Conservation (phyloP, 257 asterid genomes). For the Thymus mandschuricus region DNA sequence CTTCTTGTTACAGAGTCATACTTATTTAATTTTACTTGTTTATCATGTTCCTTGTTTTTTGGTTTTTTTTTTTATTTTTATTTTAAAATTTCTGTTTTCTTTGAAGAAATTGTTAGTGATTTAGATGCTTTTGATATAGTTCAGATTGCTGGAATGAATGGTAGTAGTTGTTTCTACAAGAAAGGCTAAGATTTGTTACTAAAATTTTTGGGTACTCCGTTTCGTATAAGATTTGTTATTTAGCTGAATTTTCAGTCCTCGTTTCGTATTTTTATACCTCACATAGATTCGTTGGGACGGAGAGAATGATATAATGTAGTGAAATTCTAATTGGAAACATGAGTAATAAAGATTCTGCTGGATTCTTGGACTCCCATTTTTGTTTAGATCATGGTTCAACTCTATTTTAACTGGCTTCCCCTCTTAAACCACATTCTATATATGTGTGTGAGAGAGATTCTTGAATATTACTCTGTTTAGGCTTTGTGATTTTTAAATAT, state of each 20-base stretch:
- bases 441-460: not conserved
- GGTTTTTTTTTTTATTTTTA: not conserved
- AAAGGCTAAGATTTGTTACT: not conserved
- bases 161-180: not conserved
- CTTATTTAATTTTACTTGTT: not conserved
- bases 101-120: not conserved
- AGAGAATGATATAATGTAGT: not conserved
- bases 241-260: too few species aligned
- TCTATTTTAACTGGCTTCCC: not conserved
- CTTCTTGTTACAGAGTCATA: not conserved
- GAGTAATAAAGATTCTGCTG: too few species aligned
- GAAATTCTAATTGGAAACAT: not conserved
- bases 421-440: not conserved
- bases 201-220: not conserved
- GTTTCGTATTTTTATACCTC: too few species aligned
- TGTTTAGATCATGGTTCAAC: too few species aligned
- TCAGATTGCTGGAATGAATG: not conserved
- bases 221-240: not conserved
- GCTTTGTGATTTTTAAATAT: not conserved
- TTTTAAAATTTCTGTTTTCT: not conserved
- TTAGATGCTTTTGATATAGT: not conserved
- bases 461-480: not conserved
- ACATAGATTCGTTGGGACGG: too few species aligned
- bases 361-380: too few species aligned
- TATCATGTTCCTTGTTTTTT: conserved; percentile 4